Evolutionary conservation across 768 basidiomycete species (phyloP).

Genomic region (Hortiboletus flavorubellus): DNA sequence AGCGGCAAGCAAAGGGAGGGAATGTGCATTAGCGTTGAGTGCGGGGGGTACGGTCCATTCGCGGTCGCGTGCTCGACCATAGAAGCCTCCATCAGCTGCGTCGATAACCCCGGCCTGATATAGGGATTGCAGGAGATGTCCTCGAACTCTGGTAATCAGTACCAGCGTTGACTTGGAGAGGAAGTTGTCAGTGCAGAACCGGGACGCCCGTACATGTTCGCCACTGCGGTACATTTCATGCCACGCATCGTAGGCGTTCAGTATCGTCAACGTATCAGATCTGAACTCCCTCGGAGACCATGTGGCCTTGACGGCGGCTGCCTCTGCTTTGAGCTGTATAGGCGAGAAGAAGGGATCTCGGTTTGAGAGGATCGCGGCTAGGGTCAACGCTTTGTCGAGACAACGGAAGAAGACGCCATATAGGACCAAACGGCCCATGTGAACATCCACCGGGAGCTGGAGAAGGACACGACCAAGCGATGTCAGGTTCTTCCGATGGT

Average conservation of each 20-base stretch:
- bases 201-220: constrained; percentile 61
- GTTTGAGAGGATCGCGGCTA: constrained; percentile 88
- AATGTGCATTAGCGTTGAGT: constrained; percentile 70
- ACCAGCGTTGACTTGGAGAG: constrained; percentile 81
- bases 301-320: constrained; percentile 66
- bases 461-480: constrained; percentile 86
- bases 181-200: constrained; percentile 84
- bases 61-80: constrained; percentile 30
- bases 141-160: constrained; percentile 76
- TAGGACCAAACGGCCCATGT: constrained; percentile 84
- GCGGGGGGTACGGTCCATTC: constrained; percentile 54
- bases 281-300: constrained; percentile 80
- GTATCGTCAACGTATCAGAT: constrained; percentile 77
- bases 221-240: constrained; percentile 64
- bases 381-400: constrained; percentile 79
- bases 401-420: constrained; percentile 94
- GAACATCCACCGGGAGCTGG: constrained; percentile 85
- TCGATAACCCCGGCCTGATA: constrained; percentile 80
- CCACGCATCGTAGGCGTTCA: constrained; percentile 84
- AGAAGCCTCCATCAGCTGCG: constrained; percentile 65
- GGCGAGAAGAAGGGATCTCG: constrained; percentile 91
- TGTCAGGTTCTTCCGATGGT: constrained; percentile 70
- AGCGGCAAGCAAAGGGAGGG: constrained; percentile 73
- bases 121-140: constrained; percentile 71
- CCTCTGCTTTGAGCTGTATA: constrained; percentile 67